Base-by-base conservation (phyloP, 108 stramenopile genomes). In the Tribonema minus region DNA sequence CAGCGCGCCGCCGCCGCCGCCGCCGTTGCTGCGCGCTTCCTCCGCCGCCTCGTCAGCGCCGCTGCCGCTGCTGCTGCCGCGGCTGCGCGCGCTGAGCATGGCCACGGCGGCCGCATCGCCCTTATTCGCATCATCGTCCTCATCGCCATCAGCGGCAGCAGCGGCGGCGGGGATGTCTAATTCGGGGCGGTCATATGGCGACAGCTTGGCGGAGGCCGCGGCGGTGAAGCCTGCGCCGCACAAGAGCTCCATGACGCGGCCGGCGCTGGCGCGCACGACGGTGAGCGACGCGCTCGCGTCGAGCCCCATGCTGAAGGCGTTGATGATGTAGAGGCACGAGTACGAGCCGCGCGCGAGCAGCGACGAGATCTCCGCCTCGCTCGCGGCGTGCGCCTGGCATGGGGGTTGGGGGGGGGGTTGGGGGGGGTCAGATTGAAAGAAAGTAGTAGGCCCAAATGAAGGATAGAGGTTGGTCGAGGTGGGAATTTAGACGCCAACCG, bases 261-360 rank as follows among this genome's bases (percentile, higher is more conserved):
- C 25, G 3, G 73, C 73, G 62, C 73, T 75, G 64, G 64, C 73
- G 26, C 61, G 64, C 38, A 75, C 39, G 41, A 63, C 65, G 64
- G 64, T 75, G n/a, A 40, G 64, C 0, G 73, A 40, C 64, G 64
- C 64, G 0, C 64, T 37, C 3, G 73, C 73, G 9, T 37, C 31
- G 29, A 67, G 15, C 25, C 64, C 66, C 76, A 60, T 46, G 9
- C 64, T 59, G 1, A 76, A 76, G 1, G 66, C 66, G 29, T 76
- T 41, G 76, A 76, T 76, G 37, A 76, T 58, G 37, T 76, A 76
- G 28, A 76, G 76, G 35, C 76, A 76, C 41, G 66, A 67, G 59
- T 68, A 76, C 26, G 64, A 66, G 25, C 76, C 76, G 2, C 66
- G 65, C 4, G 76, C 76, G 0, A 76, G 29, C 9, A 76, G 65